Evolutionary conservation across 306 rosid species (phyloP).

Genomic region (Citrullus colocynthis): DNA sequence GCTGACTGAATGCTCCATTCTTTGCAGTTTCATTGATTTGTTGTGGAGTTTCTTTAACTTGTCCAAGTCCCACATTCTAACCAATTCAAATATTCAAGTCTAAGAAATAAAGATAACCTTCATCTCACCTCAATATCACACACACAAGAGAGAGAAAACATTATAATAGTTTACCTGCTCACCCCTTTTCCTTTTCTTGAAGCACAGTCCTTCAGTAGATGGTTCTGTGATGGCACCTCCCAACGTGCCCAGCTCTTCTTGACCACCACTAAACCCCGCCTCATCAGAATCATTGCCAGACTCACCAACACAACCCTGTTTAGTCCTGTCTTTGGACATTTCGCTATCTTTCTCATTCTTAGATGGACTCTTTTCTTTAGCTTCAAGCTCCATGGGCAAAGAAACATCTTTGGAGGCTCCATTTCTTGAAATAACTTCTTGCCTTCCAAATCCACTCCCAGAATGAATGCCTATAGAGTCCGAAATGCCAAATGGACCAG

Average conservation of each 20-base stretch:
- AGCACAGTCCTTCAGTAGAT: constrained; percentile 34
- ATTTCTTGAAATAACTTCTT: constrained; percentile 34
- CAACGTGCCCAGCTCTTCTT: constrained; percentile 37
- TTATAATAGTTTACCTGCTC: constrained; percentile 41
- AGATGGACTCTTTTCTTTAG: constrained; percentile 38
- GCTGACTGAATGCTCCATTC: constrained; percentile 40
- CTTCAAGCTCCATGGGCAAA: constrained; percentile 29
- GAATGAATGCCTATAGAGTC: constrained; percentile 34
- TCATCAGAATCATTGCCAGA: constrained; percentile 58
- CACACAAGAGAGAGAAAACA: background rate
- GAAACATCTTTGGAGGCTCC: constrained; percentile 38
- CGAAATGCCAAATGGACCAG: constrained; percentile 45
- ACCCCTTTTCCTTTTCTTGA: constrained; percentile 79
- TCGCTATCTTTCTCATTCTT: constrained; percentile 43
- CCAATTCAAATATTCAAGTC: constrained; percentile 13
- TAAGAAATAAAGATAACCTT: background rate
- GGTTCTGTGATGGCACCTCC: constrained; percentile 47
- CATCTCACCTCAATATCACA: background rate
- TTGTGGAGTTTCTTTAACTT: constrained; percentile 30
- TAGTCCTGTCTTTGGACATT: constrained; percentile 61
- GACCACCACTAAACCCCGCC: constrained; percentile 52
- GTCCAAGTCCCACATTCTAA: constrained; percentile 53
- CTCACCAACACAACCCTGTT: constrained; percentile 28
- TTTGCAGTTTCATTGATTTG: constrained; percentile 28
- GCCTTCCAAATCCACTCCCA: constrained; percentile 26